Evolutionary conservation across 768 basidiomycete species (phyloP).

Genomic region (Hirschioporus abietinus): DNA sequence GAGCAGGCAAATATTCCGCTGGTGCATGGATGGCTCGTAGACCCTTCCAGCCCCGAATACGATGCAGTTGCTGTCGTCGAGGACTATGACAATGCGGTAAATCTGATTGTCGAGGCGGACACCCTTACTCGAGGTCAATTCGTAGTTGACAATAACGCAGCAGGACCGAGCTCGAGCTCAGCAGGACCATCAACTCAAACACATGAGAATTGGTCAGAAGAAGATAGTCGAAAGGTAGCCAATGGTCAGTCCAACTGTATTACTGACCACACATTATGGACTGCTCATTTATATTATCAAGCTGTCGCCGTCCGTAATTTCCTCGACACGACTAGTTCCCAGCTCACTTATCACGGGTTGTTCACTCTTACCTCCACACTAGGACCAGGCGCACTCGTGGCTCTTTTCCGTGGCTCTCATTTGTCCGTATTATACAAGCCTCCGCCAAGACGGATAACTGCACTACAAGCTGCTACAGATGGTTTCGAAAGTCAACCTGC

Average conservation of each 20-base stretch:
- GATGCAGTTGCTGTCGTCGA: conserved; percentile 42
- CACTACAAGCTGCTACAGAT: conserved; percentile 4
- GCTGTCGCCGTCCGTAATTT: conserved; percentile 66
- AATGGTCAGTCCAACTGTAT: conserved; percentile 46
- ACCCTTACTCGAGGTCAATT: conserved; percentile 61
- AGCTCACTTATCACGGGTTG: conserved; percentile 84
- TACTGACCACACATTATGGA: neutral
- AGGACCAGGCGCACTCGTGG: conserved; percentile 57
- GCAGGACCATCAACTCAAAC: conserved; percentile 16
- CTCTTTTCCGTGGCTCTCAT: conserved; percentile 88
- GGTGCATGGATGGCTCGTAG: conserved; percentile 87
- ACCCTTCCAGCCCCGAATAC: conserved; percentile 59
- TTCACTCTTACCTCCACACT: conserved; percentile 62
- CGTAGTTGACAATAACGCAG: conserved; percentile 34
- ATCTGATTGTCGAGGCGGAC: conserved; percentile 74
- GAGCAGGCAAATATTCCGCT: conserved; percentile 75
- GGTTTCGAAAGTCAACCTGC: conserved; percentile 16
- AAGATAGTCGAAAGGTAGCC: conserved; percentile 58
- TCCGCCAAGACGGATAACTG: conserved; percentile 16
- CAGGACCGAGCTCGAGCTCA: conserved; percentile 18
- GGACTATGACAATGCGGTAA: conserved; percentile 74
- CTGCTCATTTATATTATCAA: conserved; percentile 23
- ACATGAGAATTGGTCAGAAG: conserved; percentile 35
- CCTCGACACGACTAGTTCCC: conserved; percentile 67
- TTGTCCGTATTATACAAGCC: conserved; percentile 80